phyloP scores from a whole-genome alignment of 352 stramenopile species.

The Pythium brassicae region DNA sequence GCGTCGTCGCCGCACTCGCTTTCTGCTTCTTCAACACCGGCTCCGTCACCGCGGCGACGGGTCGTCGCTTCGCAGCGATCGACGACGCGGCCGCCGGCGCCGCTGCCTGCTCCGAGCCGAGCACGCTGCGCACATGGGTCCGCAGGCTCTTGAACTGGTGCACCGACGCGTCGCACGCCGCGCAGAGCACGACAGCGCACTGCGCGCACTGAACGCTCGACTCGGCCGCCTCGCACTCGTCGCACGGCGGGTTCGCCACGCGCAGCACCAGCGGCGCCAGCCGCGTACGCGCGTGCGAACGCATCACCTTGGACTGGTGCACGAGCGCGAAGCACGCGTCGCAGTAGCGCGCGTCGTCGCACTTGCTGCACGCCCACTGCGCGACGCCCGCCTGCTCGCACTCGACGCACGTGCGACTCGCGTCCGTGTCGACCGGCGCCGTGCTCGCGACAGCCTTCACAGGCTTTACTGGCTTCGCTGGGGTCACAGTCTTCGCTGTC shows the following conservation, averaged over 20 bases:
- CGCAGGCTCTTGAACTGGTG: conserved; percentile 74
- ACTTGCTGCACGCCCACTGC: conserved; percentile 47
- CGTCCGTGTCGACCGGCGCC: not conserved
- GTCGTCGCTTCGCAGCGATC: not conserved
- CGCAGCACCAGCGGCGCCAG: conserved; percentile 20
- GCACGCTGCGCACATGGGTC: conserved; percentile 30
- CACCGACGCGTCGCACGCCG: conserved; percentile 47
- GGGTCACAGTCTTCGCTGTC: not conserved
- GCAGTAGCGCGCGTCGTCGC: conserved; percentile 62
- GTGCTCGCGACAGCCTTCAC: not conserved
- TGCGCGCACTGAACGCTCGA: conserved; percentile 45
- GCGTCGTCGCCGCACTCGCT: not conserved
- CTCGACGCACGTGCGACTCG: conserved; percentile 50
- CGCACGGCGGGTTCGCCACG: conserved; percentile 30
- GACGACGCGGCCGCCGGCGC: not conserved
- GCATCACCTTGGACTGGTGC: conserved; percentile 62
- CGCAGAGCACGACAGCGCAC: conserved; percentile 56
- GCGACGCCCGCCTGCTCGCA: conserved; percentile 47
- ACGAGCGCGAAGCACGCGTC: conserved; percentile 51
- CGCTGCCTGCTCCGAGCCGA: conserved; percentile 5
- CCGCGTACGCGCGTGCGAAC: conserved; percentile 39
- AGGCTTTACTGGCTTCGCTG: conserved; percentile 1
- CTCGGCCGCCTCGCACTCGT: conserved; percentile 41
- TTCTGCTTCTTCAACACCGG: conserved; percentile 20
- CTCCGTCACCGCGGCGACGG: conserved; percentile 6